phyloP scores from a whole-genome alignment of 805 yeast species.

The Komagataella pastoris region DNA sequence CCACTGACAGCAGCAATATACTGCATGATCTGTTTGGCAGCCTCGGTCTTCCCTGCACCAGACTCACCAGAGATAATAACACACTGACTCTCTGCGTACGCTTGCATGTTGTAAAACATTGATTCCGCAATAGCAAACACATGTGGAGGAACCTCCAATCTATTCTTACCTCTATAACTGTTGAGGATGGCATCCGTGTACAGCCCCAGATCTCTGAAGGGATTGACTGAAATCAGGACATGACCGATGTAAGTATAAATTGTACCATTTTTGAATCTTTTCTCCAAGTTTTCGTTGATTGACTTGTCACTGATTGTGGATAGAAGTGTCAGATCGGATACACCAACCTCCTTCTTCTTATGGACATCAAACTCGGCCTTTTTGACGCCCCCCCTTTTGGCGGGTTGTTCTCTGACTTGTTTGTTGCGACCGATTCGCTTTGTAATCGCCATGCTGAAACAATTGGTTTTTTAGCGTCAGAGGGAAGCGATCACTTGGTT shows the following conservation, averaged over 20 bases:
- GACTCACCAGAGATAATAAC: conserved; percentile 96
- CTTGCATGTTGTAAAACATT: conserved; percentile 90
- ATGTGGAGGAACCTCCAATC: conserved; percentile 96
- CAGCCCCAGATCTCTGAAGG: conserved; percentile 92
- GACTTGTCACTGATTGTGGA: conserved; percentile 85
- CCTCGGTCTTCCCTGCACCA: conserved; percentile 97
- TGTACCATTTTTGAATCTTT: conserved; percentile 78
- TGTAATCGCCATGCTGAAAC: conserved; percentile 53
- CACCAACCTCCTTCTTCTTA: conserved; percentile 97
- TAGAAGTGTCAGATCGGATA: conserved; percentile 81
- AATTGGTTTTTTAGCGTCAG: not conserved
- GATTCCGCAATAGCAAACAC: conserved; percentile 96
- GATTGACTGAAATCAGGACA: conserved; percentile 91
- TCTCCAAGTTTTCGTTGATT: conserved; percentile 81
- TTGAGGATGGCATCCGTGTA: conserved; percentile 70
- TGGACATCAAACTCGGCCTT: conserved; percentile 84
- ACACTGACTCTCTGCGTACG: conserved; percentile 90
- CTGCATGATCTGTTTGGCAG: conserved; percentile 96
- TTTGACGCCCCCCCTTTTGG: conserved; percentile 46
- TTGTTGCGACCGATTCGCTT: conserved; percentile 60
- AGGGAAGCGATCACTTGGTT: not conserved
- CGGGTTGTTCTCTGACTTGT: conserved; percentile 34
- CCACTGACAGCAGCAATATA: conserved; percentile 87
- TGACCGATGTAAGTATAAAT: conserved; percentile 92
- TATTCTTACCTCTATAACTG: conserved; percentile 78